Base-by-base conservation (phyloP, 2,329 filamentous ascomycete species). In the Calonectria crousiana region DNA sequence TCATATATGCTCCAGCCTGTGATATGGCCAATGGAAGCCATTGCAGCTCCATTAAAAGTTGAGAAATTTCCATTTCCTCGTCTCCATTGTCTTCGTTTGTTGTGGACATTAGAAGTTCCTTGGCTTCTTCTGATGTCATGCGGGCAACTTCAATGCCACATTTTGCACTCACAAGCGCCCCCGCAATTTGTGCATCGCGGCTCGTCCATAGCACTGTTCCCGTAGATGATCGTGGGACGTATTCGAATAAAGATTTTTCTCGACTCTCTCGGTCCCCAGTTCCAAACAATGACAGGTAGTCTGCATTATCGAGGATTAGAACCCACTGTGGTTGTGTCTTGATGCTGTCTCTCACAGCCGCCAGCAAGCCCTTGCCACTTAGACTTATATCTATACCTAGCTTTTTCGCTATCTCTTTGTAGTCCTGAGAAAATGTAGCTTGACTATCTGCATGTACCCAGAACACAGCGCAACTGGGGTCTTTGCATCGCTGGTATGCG, bases 311-410 rank as follows among this genome's bases (percentile, higher is more conserved):
- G 8, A 88, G 74, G 2, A 88, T 77, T 1, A 88, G 75, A 47
- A 88, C 77, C 86, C 84, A 88, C 41, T 74, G 79, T 9, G 64
- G 70, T n/a, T 79, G 75, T 0, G 79, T 82, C 51, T 74, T 79
- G 0, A 86, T 77, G 26, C 83, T 75, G 4, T 67, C 60, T 16
- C 90, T 86, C 78, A 94, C 91, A 83, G 91, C 88, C 77, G 92
- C 90, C 68, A 90, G 89, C 92, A 79, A 74, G 3, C 94, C 92
- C 60, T 85, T 84, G 73, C 91, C 80, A 91, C 67, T 89, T 84
- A 9, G 77, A 77, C 60, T 73, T 18, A 88, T 84, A 16, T 85
- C 49, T 9, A 84, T 75, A 0, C 71, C 56, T 0, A 16, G 87
- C 79, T 77, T 81, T 78, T 49, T 76, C 79, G 2, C 80, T 82